Evolutionary conservation across 192 early-diverging fungal species (phyloP).

Genomic region (Dissophora ornata): DNA sequence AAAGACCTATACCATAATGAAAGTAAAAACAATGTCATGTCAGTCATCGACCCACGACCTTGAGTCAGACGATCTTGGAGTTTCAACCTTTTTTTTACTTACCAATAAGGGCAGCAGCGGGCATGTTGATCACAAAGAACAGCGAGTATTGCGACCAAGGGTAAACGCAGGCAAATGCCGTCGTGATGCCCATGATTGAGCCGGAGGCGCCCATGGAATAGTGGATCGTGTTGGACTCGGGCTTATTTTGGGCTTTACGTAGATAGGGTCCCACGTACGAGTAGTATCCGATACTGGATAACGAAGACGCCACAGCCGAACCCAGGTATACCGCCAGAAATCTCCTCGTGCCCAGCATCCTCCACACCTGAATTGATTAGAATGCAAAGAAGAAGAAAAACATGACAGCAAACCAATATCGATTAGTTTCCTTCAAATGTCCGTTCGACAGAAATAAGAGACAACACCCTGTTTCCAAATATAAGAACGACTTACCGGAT

Average conservation of each 20-base stretch:
- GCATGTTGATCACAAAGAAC: slow-evolving; percentile 66
- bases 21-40: too few relatives aligned
- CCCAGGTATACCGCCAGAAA: slow-evolving; percentile 60
- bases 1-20: slow-evolving; percentile 44
- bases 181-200: slow-evolving; percentile 60
- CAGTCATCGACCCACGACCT: neutral
- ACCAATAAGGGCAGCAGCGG: slow-evolving; percentile 57
- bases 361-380: slow-evolving; percentile 25
- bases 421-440: too few relatives aligned
- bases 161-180: slow-evolving; percentile 57
- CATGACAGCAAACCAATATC: too few relatives aligned
- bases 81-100: neutral
- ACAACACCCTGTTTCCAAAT: too few relatives aligned
- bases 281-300: slow-evolving; percentile 53
- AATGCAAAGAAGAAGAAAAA: too few relatives aligned
- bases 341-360: slow-evolving; percentile 51
- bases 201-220: slow-evolving; percentile 64
- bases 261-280: slow-evolving; percentile 53
- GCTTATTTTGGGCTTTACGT: slow-evolving; percentile 36
- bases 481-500: slow-evolving; percentile 35
- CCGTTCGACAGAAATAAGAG: too few relatives aligned
- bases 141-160: slow-evolving; percentile 59
- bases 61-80: neutral
- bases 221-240: neutral
- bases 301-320: slow-evolving; percentile 49